phyloP scores from a whole-genome alignment of 345 rosid genomes.

The Boechera retrofracta region DNA sequence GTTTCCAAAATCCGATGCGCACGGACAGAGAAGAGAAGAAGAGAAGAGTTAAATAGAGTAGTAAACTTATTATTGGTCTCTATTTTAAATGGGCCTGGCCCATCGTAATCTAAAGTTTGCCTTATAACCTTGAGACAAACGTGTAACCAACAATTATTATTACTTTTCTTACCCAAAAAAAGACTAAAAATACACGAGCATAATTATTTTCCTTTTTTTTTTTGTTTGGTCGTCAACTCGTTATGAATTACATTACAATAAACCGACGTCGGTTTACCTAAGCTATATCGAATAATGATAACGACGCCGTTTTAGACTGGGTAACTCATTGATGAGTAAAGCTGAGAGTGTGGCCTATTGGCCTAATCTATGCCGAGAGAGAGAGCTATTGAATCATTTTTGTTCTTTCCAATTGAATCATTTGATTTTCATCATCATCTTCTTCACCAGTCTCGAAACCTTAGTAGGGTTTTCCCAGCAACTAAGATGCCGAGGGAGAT shows the following conservation, averaged over 20 bases:
- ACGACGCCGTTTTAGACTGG: not conserved
- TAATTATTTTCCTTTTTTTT: no score
- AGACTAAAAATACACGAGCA: no score
- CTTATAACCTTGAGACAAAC: no score
- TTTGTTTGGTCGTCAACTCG: no score
- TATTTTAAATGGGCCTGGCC: slow-evolving; percentile 32
- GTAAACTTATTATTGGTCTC: not conserved
- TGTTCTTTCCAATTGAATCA: no score
- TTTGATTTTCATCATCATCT: not conserved
- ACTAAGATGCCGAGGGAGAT: slow-evolving; percentile 79
- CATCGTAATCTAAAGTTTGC: not conserved
- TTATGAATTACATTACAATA: no score
- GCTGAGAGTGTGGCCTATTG: not conserved
- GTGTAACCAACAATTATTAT: no score
- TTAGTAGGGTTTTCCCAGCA: not conserved
- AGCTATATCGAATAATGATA: no score
- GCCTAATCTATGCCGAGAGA: not conserved
- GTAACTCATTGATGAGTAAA: not conserved
- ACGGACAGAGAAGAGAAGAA: not conserved
- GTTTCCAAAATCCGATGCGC: slow-evolving; percentile 32
- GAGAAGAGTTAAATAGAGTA: not conserved
- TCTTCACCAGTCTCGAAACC: not conserved
- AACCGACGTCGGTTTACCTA: no score
- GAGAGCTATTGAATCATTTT: no score
- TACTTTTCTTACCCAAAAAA: no score